Percentiles rank a stretch among this genome's conserved stretches.
Conservation (phyloP, 2,329 filamentous ascomycete species). For the Ilyonectria mors-panacis region DNA sequence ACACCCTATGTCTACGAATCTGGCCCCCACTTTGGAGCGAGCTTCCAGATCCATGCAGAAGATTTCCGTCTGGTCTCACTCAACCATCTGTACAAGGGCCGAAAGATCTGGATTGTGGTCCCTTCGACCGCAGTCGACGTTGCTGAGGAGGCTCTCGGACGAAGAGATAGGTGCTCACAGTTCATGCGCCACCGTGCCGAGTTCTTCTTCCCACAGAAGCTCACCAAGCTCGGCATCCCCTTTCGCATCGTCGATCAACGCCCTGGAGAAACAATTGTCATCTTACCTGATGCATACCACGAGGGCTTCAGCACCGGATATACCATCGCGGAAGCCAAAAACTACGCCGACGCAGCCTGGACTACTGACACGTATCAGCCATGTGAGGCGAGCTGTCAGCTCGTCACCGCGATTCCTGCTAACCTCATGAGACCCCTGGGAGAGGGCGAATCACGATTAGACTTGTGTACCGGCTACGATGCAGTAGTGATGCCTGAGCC, state of each 20-base stretch:
- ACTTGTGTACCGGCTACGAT: conserved; percentile 52
- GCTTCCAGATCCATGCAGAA: conserved; percentile 59
- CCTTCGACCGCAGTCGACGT: conserved; percentile 54
- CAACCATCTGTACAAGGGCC: conserved; percentile 57
- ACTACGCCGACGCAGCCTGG: conserved; percentile 57
- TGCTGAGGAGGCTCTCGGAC: conserved; percentile 53
- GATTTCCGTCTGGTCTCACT: conserved; percentile 57
- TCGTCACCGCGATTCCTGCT: conserved; percentile 55
- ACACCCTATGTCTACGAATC: conserved; percentile 60
- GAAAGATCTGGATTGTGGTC: conserved; percentile 59
- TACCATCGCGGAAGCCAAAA: conserved; percentile 58
- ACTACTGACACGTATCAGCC: conserved; percentile 54
- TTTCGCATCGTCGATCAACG: conserved; percentile 57
- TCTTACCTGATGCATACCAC: conserved; percentile 58
- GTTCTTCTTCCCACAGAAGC: conserved; percentile 58
- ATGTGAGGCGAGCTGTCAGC: conserved; percentile 51
- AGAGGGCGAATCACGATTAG: conserved; percentile 52
- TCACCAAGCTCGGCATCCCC: conserved; percentile 56
- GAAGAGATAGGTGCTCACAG: conserved; percentile 54
- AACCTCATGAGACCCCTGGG: conserved; percentile 51
- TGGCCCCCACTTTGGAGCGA: conserved; percentile 56
- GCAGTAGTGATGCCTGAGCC: conserved; percentile 16
- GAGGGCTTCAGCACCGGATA: conserved; percentile 60
- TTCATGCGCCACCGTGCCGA: conserved; percentile 60
- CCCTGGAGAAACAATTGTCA: conserved; percentile 58